A percentile compares a stretch with the other conserved stretches of the same genome.
Evolutionary conservation across 148 eudicot species (phyloP).

Genomic region (Beta vulgaris): DNA sequence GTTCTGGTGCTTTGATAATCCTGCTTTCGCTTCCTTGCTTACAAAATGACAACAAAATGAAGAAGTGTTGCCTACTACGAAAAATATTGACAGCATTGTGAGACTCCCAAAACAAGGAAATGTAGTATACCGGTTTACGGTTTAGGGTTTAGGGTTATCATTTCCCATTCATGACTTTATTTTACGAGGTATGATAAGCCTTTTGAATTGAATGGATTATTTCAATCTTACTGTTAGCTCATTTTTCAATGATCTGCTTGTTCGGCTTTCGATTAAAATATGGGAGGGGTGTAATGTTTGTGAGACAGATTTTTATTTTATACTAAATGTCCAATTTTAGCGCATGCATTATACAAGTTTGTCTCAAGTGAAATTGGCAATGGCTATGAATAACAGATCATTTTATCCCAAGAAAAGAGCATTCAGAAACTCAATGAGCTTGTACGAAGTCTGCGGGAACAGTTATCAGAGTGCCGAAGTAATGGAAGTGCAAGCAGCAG

Average conservation of each 20-base stretch:
- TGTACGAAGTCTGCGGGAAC: conserved; percentile 61
- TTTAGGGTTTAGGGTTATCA: no score
- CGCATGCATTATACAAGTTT: neutral
- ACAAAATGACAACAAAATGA: no score
- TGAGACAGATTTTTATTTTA: neutral
- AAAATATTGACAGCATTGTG: no score
- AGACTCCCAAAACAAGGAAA: no score
- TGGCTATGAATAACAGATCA: conserved; percentile 49
- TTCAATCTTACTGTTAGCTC: neutral
- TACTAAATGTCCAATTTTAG: neutral
- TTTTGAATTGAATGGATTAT: no score
- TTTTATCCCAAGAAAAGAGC: conserved; percentile 87
- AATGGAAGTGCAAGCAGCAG: conserved; percentile 48
- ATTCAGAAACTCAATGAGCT: conserved; percentile 80
- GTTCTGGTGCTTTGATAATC: neutral
- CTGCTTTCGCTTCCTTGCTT: neutral
- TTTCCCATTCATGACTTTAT: neutral
- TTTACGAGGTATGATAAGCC: neutral
- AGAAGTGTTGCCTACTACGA: no score
- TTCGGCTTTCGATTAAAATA: neutral
- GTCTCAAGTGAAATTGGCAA: neutral
- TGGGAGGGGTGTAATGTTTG: neutral
- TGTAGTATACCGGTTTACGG: no score
- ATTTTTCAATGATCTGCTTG: neutral
- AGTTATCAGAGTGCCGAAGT: conserved; percentile 57